Percentiles rank a stretch among this genome's conserved stretches.
Evolutionary conservation across 176 grass and related monocot genomes (phyloP).

Genomic region (Bolboschoenus planiculmis): DNA sequence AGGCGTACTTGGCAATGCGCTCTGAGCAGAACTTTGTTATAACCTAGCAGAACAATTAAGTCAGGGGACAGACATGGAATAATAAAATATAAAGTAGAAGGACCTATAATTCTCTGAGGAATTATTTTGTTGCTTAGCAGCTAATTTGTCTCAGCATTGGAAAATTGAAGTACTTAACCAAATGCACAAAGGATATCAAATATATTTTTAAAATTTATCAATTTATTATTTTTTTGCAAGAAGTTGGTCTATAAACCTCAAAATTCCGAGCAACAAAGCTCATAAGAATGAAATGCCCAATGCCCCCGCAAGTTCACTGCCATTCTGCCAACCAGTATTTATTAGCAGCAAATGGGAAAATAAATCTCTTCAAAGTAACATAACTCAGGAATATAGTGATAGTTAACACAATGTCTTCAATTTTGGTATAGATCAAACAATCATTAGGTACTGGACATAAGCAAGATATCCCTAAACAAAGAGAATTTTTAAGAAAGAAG

Average conservation of each 20-base stretch:
- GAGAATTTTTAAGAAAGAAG: neutral
- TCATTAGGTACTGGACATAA: neutral
- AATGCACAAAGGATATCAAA: neutral
- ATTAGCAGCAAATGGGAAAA: neutral
- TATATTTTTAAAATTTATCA: neutral
- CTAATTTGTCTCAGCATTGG: neutral
- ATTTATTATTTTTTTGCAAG: neutral
- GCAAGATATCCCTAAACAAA: neutral
- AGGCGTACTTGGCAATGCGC: slow-evolving; percentile 95
- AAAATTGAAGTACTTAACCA: neutral
- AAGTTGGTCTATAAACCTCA: neutral
- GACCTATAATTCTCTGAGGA: neutral
- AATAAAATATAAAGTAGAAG: neutral
- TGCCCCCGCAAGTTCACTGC: neutral
- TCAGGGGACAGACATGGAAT: neutral
- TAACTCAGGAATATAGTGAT: neutral
- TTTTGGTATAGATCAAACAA: neutral
- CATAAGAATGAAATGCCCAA: neutral
- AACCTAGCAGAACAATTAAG: slow-evolving; percentile 50
- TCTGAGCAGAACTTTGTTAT: slow-evolving; percentile 99
- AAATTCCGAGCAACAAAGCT: neutral
- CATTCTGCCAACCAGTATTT: neutral
- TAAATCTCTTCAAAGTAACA: neutral
- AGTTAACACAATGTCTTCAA: neutral
- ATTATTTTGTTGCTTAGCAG: neutral